These are phyloP conservation scores for Acanthamoeba lenticulata DNA, from an alignment of 208 protist species.

Conservation along the genomic window DNA sequence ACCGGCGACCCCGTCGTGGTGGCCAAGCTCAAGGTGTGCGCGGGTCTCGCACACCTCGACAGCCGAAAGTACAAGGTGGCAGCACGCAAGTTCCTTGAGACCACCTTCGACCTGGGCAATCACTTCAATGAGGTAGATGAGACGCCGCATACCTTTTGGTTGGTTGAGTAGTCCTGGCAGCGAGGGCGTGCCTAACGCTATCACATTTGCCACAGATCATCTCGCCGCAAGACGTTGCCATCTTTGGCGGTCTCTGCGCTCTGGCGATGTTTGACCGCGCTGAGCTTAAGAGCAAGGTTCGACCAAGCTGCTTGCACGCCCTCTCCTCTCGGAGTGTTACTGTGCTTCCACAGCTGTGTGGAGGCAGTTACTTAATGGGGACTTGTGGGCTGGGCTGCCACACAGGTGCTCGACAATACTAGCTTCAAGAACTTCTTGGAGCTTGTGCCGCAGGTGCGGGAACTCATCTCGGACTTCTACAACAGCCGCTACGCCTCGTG, in stretches of 20 bases:
- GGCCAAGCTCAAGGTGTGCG: constrained; percentile 75
- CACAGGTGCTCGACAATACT: constrained; percentile 84
- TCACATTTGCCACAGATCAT: no score
- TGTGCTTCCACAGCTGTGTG: no score
- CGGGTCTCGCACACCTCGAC: constrained; percentile 84
- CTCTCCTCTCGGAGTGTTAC: no score
- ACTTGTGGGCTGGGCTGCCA: no score
- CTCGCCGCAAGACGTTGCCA: constrained; percentile 84
- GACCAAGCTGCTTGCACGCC: no score
- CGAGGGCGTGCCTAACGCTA: no score
- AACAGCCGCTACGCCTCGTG: constrained; percentile 83
- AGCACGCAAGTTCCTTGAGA: constrained; percentile 84
- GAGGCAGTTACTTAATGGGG: no score
- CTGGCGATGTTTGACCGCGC: constrained; percentile 88
- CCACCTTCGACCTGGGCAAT: constrained; percentile 66
- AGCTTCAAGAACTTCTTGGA: constrained; percentile 87
- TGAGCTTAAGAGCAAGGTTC: constrained; percentile 79
- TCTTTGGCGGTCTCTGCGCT: constrained; percentile 86
- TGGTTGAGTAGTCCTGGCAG: no score
- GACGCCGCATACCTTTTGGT: no score
- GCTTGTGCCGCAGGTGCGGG: constrained; percentile 82
- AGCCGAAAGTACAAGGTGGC: constrained; percentile 83
- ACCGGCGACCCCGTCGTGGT: neutral
- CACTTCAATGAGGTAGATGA: constrained; percentile 72
- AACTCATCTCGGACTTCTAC: constrained; percentile 85